Percentiles rank a stretch among this genome's conserved stretches.
These are phyloP conservation scores for Delonix regia DNA, from an alignment of 306 rosid genomes.

Conservation along the genomic window DNA sequence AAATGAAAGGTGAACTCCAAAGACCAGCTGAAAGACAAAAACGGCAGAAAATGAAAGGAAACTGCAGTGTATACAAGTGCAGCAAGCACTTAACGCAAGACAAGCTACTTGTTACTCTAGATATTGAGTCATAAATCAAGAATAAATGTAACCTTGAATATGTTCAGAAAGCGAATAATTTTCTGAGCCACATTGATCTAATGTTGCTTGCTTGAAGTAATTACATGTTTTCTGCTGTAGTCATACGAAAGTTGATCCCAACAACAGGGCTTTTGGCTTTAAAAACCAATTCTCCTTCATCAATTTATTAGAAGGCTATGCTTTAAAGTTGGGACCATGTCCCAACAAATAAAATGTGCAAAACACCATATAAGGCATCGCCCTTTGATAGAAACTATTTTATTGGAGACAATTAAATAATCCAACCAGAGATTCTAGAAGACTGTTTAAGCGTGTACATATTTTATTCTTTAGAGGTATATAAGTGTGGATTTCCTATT, in stretches of 20 bases:
- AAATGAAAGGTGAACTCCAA: background rate
- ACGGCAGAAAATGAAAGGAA: background rate
- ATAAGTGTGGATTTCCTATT: too few relatives aligned
- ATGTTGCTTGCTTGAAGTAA: conserved; percentile 13
- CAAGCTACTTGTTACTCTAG: conserved; percentile 1
- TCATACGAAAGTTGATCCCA: background rate
- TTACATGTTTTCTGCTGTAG: background rate
- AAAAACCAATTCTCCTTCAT: conserved; percentile 2
- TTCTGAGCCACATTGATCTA: background rate
- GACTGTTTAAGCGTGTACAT: background rate
- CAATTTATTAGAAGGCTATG: background rate
- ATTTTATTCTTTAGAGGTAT: too few relatives aligned
- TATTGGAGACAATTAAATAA: background rate
- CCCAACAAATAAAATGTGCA: background rate
- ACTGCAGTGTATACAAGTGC: background rate
- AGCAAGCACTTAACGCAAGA: conserved; percentile 12
- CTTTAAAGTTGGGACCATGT: background rate
- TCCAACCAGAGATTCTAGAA: background rate
- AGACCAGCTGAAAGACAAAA: background rate
- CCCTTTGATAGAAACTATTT: background rate
- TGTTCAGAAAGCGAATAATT: conserved; percentile 11
- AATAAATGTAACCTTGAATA: background rate
- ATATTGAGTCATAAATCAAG: background rate
- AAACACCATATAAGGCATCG: background rate
- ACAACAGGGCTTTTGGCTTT: background rate